phyloP scores from a whole-genome alignment of 352 stramenopile genomes.

The Pythium folliculosum region DNA sequence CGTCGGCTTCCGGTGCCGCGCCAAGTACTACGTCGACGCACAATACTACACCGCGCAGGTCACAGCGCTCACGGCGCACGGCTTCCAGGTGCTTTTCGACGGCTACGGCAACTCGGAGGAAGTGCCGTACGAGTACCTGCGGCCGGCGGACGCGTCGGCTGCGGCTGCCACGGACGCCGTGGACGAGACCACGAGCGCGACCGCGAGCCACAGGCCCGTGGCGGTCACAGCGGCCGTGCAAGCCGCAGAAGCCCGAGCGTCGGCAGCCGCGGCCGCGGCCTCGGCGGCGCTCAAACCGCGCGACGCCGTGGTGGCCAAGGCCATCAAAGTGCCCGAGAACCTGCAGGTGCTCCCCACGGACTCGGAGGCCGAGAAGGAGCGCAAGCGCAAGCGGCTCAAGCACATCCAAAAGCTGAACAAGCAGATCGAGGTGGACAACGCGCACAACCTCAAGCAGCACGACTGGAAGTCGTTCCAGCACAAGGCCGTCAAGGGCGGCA shows the following conservation, averaged over 20 bases:
- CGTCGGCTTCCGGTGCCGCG: slow-evolving; percentile 63
- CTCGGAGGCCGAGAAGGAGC: slow-evolving; percentile 82
- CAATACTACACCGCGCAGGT: slow-evolving; percentile 78
- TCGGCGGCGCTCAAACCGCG: slow-evolving; percentile 22
- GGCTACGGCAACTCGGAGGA: slow-evolving; percentile 91
- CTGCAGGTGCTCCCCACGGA: slow-evolving; percentile 82
- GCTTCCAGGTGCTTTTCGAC: slow-evolving; percentile 87
- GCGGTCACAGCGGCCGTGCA: slow-evolving; percentile 1
- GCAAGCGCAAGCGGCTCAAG: slow-evolving; percentile 81
- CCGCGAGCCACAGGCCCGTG: neutral
- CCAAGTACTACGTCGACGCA: slow-evolving; percentile 82
- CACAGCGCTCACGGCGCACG: slow-evolving; percentile 60
- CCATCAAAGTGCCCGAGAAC: slow-evolving; percentile 87
- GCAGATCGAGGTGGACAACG: slow-evolving; percentile 85
- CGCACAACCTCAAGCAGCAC: slow-evolving; percentile 82
- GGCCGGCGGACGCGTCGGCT: slow-evolving; percentile 1
- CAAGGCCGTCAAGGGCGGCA: slow-evolving; percentile 76
- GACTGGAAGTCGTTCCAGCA: slow-evolving; percentile 87
- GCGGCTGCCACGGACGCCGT: neutral
- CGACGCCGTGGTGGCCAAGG: slow-evolving; percentile 52
- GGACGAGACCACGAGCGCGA: neutral
- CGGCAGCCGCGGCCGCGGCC: slow-evolving; percentile 6
- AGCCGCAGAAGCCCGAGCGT: slow-evolving; percentile 8
- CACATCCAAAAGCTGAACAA: slow-evolving; percentile 88
- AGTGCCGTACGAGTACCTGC: slow-evolving; percentile 89